Conservation (phyloP, 306 rosid species). For the Cicer yamashitae region DNA sequence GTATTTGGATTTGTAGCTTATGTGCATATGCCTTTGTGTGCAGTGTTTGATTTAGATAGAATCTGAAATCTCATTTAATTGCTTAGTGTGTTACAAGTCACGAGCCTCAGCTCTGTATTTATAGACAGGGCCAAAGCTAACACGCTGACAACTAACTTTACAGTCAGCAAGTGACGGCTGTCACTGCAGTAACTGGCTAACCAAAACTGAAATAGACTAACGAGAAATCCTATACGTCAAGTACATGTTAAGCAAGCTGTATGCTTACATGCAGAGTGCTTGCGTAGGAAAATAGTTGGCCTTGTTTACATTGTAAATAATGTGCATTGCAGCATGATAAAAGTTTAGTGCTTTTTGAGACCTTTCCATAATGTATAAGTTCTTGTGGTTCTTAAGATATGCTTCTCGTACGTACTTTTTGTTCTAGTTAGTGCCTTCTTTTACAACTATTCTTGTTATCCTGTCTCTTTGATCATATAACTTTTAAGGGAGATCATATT, state of each 20-base stretch:
- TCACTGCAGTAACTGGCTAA: too few relatives aligned
- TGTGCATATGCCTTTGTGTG: constrained; percentile 4
- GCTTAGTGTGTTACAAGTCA: too few relatives aligned
- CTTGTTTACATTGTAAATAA: constrained; percentile 24
- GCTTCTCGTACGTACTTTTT: constrained; percentile 17
- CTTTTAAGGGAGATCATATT: constrained; percentile 22
- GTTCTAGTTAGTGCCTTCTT: constrained; percentile 6
- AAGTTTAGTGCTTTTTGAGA: constrained; percentile 34
- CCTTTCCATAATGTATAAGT: constrained; percentile 30
- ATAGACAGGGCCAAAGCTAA: too few relatives aligned
- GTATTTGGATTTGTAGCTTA: constrained; percentile 17
- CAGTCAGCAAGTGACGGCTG: too few relatives aligned
- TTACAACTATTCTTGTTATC: neutral
- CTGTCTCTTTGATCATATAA: constrained; percentile 22
- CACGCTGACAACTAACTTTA: too few relatives aligned
- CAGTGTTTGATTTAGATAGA: too few relatives aligned
- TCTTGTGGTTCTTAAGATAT: constrained; percentile 36
- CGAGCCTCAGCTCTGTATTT: too few relatives aligned
- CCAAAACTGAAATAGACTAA: too few relatives aligned
- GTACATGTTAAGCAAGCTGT: too few relatives aligned
- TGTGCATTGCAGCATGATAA: constrained; percentile 31
- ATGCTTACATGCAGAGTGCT: constrained; percentile 16
- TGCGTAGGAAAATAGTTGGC: constrained; percentile 12
- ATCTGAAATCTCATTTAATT: too few relatives aligned
- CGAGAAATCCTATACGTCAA: too few relatives aligned